Evolutionary conservation across 495 filamentous ascomycete species (phyloP).

Genomic region (Podospora appendiculata): DNA sequence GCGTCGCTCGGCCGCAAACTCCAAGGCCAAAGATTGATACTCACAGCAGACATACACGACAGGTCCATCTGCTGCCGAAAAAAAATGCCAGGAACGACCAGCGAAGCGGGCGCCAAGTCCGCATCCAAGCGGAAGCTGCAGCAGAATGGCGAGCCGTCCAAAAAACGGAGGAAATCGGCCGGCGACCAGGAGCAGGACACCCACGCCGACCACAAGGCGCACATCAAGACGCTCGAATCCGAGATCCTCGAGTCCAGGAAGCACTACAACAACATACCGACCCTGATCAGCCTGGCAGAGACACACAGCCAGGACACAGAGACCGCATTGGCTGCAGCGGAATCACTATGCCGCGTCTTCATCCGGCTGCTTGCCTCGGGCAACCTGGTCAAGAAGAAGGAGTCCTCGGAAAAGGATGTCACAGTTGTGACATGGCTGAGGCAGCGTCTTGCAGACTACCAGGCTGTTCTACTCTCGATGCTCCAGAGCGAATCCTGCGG

Average conservation of each 20-base stretch:
- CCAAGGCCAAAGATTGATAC: not conserved
- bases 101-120: slow-evolving; percentile 13
- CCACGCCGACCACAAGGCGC: slow-evolving; percentile 35
- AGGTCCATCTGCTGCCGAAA: not conserved
- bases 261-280: slow-evolving; percentile 88
- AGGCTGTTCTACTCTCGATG: slow-evolving; percentile 45
- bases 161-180: slow-evolving; percentile 42
- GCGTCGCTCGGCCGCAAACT: not conserved
- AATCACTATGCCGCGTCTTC: slow-evolving; percentile 86
- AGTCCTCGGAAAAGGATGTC: slow-evolving; percentile 60
- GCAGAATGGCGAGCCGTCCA: slow-evolving; percentile 34
- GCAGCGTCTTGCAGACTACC: slow-evolving; percentile 63
- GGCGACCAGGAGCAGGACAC: slow-evolving; percentile 19
- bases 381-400: slow-evolving; percentile 53
- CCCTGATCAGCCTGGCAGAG: slow-evolving; percentile 54
- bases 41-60: not conserved
- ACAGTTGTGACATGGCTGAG: slow-evolving; percentile 74
- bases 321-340: slow-evolving; percentile 50
- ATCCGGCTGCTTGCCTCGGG: slow-evolving; percentile 73
- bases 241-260: slow-evolving; percentile 76
- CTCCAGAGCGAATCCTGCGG: slow-evolving; percentile 45
- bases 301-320: slow-evolving; percentile 25
- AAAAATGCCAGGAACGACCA: slow-evolving; percentile 17
- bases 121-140: slow-evolving; percentile 39
- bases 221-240: slow-evolving; percentile 62